These are phyloP conservation scores for Paraglomus brasilianum DNA, from an alignment of 192 early-diverging fungal genomes.

Conservation along the genomic window DNA sequence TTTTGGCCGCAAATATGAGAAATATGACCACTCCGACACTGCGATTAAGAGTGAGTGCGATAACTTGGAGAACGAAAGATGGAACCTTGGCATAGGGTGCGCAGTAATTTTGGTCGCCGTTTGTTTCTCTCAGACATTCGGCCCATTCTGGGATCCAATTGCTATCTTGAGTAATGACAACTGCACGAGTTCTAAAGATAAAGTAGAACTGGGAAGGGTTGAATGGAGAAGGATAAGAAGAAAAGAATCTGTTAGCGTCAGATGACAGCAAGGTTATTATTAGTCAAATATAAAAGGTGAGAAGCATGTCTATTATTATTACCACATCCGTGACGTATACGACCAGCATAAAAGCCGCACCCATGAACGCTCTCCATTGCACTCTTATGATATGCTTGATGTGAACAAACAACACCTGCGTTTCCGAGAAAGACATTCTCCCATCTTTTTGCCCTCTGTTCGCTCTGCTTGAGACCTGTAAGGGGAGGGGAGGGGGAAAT, in stretches of 20 bases:
- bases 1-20: slow-evolving; percentile 10
- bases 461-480: too few relatives aligned
- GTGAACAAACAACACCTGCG: neutral
- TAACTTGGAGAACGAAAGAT: neutral
- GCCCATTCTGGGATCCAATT: neutral
- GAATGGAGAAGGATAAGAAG: too few relatives aligned
- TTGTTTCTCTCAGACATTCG: neutral
- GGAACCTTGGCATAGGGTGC: neutral
- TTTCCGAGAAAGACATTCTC: neutral
- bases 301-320: neutral
- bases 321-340: slow-evolving; percentile 13
- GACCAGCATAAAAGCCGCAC: slow-evolving; percentile 13
- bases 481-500: too few relatives aligned
- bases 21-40: slow-evolving; percentile 13
- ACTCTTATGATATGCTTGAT: neutral
- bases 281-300: too few relatives aligned
- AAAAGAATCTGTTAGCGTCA: too few relatives aligned
- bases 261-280: too few relatives aligned
- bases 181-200: too few relatives aligned
- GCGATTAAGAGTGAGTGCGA: neutral
- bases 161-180: too few relatives aligned
- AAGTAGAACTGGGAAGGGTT: too few relatives aligned
- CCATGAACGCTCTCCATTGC: slow-evolving; percentile 27
- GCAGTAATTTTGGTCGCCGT: neutral
- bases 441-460: neutral